These are phyloP conservation scores for Candida sanyaensis DNA, from an alignment of 1,139 yeast species.

Conservation along the genomic window DNA sequence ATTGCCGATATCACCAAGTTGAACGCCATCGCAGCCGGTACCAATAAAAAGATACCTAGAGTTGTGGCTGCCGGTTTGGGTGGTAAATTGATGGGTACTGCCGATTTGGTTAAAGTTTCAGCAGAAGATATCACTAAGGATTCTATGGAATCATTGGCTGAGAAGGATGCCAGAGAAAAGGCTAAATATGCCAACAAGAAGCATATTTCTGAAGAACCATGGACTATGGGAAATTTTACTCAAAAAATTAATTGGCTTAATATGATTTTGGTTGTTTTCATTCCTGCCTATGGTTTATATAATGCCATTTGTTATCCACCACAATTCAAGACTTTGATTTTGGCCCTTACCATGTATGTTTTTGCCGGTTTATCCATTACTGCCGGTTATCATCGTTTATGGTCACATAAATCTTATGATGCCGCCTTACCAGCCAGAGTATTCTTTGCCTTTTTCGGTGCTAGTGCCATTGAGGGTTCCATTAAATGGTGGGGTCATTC, in stretches of 20 bases:
- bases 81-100: constrained; percentile 79
- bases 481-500: constrained; percentile 99
- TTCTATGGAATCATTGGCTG: constrained; percentile 49
- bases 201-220: constrained; percentile 91
- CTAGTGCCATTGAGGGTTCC: constrained; percentile 95
- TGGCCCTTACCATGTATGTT: constrained; percentile 64
- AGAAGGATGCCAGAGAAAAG: constrained; percentile 56
- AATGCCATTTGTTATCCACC: constrained; percentile 54
- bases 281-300: constrained; percentile 68
- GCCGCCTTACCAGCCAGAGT: constrained; percentile 73
- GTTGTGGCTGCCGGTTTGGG: constrained; percentile 79
- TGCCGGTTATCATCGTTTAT: constrained; percentile 75
- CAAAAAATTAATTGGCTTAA: constrained; percentile 94
- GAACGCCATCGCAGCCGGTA: constrained; percentile 88
- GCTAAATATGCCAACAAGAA: constrained; percentile 46
- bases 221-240: constrained; percentile 83
- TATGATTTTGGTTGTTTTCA: constrained; percentile 66
- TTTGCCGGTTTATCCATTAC: constrained; percentile 89
- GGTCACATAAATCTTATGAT: constrained; percentile 83
- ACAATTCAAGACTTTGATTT: constrained; percentile 56
- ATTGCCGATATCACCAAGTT: constrained; percentile 72
- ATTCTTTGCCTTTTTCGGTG: constrained; percentile 82
- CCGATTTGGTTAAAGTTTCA: constrained; percentile 64
- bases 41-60: constrained; percentile 67
- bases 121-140: constrained; percentile 63